Percentiles rank a stretch among this genome's conserved stretches.
Evolutionary conservation across 2,329 filamentous ascomycete species (phyloP).

Genomic region (Exophiala spinifera): DNA sequence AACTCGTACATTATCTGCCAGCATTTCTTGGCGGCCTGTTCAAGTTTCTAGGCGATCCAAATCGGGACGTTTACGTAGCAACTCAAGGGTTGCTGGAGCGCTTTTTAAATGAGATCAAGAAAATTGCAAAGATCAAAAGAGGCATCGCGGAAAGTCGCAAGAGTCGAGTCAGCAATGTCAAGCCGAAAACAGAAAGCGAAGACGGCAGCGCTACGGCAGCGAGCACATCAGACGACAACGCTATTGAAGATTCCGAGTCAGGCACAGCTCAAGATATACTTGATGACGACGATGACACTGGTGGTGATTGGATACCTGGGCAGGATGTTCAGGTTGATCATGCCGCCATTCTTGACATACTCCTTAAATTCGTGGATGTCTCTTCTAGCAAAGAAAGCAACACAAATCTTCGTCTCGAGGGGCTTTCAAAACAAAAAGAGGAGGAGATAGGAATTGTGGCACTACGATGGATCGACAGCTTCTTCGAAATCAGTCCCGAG

Average conservation of each 20-base stretch:
- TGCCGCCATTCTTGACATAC: constrained; percentile 83
- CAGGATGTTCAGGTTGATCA: constrained; percentile 96
- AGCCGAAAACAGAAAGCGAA: constrained; percentile 20
- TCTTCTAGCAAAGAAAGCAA: constrained; percentile 26
- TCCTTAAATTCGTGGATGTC: constrained; percentile 77
- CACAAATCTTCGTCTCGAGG: constrained; percentile 27
- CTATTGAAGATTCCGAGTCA: constrained; percentile 39
- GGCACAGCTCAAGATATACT: constrained; percentile 53
- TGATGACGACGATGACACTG: constrained; percentile 61
- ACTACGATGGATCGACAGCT: constrained; percentile 90
- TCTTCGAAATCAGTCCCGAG: constrained; percentile 95
- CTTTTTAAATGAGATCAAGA: constrained; percentile 89
- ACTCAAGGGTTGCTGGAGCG: constrained; percentile 86
- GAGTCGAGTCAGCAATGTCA: constrained; percentile 48
- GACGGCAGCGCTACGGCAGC: constrained; percentile 33
- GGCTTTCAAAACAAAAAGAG: constrained; percentile 52
- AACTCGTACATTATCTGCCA: constrained; percentile 87
- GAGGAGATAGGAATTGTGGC: constrained; percentile 90
- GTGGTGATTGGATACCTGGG: constrained; percentile 95
- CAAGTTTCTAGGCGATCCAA: constrained; percentile 87
- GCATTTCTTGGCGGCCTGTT: constrained; percentile 87
- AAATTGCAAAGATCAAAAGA: constrained; percentile 88
- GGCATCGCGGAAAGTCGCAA: constrained; percentile 84
- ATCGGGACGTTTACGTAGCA: constrained; percentile 88
- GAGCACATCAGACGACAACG: constrained; percentile 26